These are phyloP conservation scores for Russula griseocarnosa DNA, from an alignment of 768 basidiomycete species.

Conservation along the genomic window DNA sequence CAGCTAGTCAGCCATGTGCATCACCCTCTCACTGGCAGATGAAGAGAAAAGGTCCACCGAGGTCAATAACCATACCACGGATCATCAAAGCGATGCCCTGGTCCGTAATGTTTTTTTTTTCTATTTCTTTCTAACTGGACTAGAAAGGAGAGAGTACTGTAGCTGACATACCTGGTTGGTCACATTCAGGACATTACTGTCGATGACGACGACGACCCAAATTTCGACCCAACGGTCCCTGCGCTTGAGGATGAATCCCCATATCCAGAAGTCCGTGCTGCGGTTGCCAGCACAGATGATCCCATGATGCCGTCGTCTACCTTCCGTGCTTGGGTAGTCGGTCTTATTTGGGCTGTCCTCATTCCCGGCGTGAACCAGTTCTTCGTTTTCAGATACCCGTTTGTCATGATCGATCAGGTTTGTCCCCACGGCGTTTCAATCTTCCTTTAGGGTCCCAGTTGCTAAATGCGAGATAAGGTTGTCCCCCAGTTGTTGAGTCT, in stretches of 20 bases:
- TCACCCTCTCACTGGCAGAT: not conserved
- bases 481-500: too few relatives aligned
- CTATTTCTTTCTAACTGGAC: not conserved
- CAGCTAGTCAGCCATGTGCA: conserved; percentile 22
- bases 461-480: too few relatives aligned
- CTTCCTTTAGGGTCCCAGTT: not conserved
- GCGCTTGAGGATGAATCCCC: conserved; percentile 46
- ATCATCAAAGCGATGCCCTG: not conserved
- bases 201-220: conserved; percentile 36
- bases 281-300: conserved; percentile 49
- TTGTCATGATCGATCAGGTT: conserved; percentile 34
- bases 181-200: conserved; percentile 20
- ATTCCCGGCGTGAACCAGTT: conserved; percentile 76
- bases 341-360: conserved; percentile 49
- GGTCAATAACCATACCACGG: conserved; percentile 23
- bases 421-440: conserved; percentile 19
- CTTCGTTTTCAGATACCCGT: conserved; percentile 68
- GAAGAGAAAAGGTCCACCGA: conserved; percentile 30
- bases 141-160: too few relatives aligned
- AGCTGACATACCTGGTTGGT: too few relatives aligned
- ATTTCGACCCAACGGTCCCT: conserved; percentile 34
- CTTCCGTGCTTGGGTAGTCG: conserved; percentile 39
- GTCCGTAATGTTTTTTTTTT: not conserved
- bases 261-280: conserved; percentile 52
- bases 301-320: conserved; percentile 39